Percentiles rank a stretch among this genome's conserved stretches.
Evolutionary conservation across 208 protist species (phyloP).

Genomic region (Leishmania martiniquensis): DNA sequence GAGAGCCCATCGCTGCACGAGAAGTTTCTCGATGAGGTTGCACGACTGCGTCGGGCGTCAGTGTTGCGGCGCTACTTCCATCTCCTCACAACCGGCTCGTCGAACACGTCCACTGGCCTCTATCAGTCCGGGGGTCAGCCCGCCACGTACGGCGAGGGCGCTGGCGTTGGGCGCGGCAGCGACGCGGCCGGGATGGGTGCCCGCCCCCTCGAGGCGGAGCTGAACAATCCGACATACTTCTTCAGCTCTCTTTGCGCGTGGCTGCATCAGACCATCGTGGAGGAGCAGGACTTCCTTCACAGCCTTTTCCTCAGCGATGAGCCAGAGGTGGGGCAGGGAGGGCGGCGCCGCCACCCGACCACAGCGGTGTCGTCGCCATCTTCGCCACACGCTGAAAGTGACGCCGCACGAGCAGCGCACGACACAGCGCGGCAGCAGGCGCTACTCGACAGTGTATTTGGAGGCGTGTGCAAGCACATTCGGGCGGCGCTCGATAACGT

Average conservation of each 20-base stretch:
- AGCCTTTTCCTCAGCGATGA: conserved; percentile 45
- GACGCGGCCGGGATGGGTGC: conserved; percentile 26
- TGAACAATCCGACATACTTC: conserved; percentile 82
- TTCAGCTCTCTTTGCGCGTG: conserved; percentile 87
- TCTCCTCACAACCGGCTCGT: conserved; percentile 78
- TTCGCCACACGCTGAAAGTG: background rate
- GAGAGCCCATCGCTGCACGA: conserved; percentile 65
- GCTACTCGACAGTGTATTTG: conserved; percentile 69
- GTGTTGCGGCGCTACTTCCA: conserved; percentile 88
- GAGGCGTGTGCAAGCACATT: conserved; percentile 72
- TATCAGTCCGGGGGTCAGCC: conserved; percentile 32
- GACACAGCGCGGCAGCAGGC: conserved; percentile 21
- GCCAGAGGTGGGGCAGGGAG: background rate
- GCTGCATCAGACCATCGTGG: conserved; percentile 83
- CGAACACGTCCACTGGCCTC: conserved; percentile 58
- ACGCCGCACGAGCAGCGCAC: conserved; percentile 8
- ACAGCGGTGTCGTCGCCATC: background rate
- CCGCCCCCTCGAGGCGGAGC: conserved; percentile 81
- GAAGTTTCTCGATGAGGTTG: conserved; percentile 73
- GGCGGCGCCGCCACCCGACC: background rate
- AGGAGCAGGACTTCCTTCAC: conserved; percentile 78
- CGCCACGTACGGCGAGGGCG: background rate
- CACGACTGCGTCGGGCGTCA: conserved; percentile 61
- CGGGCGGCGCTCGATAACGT: conserved; percentile 59
- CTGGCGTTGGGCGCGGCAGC: background rate